These are phyloP conservation scores for Andrographis paniculata DNA, from an alignment of 305 asterid genomes.

Conservation along the genomic window DNA sequence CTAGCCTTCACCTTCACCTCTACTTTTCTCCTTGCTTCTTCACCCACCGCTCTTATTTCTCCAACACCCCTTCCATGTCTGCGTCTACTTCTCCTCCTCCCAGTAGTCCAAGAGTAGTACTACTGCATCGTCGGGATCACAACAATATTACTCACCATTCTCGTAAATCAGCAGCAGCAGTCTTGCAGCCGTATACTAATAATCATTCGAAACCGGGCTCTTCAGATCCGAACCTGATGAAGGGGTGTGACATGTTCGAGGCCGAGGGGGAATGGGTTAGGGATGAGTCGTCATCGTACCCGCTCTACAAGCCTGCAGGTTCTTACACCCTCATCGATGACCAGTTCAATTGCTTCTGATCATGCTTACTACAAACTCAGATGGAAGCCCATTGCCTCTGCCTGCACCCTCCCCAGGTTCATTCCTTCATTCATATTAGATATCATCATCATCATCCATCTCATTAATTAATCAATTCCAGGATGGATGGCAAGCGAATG, in stretches of 20 bases:
- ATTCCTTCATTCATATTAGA: no score
- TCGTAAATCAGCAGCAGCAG: no score
- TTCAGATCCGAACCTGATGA: constrained; percentile 43
- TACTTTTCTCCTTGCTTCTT: no score
- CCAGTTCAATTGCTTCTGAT: constrained; percentile 80
- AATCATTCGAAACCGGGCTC: background rate
- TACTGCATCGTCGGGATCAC: no score
- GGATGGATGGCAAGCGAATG: constrained; percentile 53
- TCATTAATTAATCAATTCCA: constrained; percentile 6
- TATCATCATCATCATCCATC: no score
- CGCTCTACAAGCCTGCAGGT: constrained; percentile 78
- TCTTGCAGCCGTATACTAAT: no score
- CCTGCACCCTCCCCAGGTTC: constrained; percentile 80
- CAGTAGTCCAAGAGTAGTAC: no score
- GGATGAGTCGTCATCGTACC: constrained; percentile 68
- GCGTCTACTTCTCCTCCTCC: no score
- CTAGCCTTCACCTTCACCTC: no score
- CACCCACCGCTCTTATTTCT: no score
- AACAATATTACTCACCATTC: no score
- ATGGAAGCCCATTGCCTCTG: constrained; percentile 85
- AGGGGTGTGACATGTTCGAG: constrained; percentile 61
- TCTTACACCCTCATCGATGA: constrained; percentile 86
- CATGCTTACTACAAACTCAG: constrained; percentile 41
- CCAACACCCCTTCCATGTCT: no score
- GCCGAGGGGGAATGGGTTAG: constrained; percentile 82